Evolutionary conservation across 768 basidiomycete species (phyloP).

Genomic region (Termitomyces sp.): DNA sequence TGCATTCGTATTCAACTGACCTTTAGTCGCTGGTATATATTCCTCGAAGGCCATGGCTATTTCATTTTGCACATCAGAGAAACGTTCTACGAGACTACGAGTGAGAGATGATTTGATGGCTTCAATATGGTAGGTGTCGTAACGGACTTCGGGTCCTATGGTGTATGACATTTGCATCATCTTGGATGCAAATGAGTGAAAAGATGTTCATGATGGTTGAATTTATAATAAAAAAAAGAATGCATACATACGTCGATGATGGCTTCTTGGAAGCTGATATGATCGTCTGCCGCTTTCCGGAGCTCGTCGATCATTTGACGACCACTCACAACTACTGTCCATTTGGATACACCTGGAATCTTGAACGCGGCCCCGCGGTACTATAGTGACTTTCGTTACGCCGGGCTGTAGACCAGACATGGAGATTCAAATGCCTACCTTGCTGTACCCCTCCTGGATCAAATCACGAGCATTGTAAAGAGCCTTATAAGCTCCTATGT

Average conservation of each 20-base stretch:
- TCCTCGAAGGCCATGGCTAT: slow-evolving; percentile 34
- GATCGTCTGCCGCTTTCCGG: slow-evolving; percentile 27
- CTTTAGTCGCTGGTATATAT: slow-evolving; percentile 26
- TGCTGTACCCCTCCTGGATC: slow-evolving; percentile 26
- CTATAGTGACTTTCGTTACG: not conserved
- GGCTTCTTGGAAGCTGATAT: slow-evolving; percentile 24
- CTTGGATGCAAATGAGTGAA: slow-evolving; percentile 17
- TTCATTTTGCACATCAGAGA: slow-evolving; percentile 40
- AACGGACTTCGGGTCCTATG: slow-evolving; percentile 24
- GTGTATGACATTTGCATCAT: slow-evolving; percentile 31
- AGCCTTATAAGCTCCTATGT: slow-evolving; percentile 20
- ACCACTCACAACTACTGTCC: slow-evolving; percentile 40
- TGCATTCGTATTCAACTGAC: slow-evolving; percentile 8
- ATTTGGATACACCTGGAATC: slow-evolving; percentile 35
- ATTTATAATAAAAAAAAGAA: too few species aligned
- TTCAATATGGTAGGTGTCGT: slow-evolving; percentile 25
- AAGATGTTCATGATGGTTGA: not conserved
- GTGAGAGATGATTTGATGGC: slow-evolving; percentile 28
- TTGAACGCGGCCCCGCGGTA: slow-evolving; percentile 27
- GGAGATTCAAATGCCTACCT: slow-evolving; percentile 16
- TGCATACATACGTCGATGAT: slow-evolving; percentile 19
- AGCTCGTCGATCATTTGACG: slow-evolving; percentile 43
- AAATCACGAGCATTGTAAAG: slow-evolving; percentile 20
- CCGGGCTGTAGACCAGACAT: not conserved
- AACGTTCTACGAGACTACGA: slow-evolving; percentile 30